phyloP scores from a whole-genome alignment of 2,329 filamentous ascomycete species.

The Fusarium pseudocircinatum region DNA sequence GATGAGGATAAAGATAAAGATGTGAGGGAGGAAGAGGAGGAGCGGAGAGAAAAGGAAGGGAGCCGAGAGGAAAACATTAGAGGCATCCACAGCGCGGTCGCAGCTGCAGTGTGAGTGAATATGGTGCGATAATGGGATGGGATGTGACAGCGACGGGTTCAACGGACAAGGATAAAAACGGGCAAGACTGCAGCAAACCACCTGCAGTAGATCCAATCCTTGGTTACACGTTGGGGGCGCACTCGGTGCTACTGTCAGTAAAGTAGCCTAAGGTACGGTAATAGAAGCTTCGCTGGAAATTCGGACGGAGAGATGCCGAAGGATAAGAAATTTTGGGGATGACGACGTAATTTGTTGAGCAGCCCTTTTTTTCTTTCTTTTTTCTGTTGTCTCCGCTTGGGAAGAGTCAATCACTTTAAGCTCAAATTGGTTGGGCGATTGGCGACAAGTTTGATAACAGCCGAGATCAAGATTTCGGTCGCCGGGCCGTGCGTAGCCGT shows the following conservation, averaged over 20 bases:
- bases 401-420: slow-evolving; percentile 9
- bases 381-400: not conserved
- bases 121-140: slow-evolving; percentile 23
- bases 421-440: slow-evolving; percentile 22
- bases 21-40: slow-evolving; percentile 12
- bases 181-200: slow-evolving; percentile 4
- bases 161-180: slow-evolving; percentile 11
- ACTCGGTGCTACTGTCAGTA: not conserved
- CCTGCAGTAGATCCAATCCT: slow-evolving; percentile 17
- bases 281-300: not conserved
- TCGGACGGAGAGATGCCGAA: slow-evolving; percentile 28
- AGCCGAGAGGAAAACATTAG: slow-evolving; percentile 41
- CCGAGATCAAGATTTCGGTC: slow-evolving; percentile 7
- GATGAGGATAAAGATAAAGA: slow-evolving; percentile 14
- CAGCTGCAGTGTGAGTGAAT: not conserved
- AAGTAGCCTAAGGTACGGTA: not conserved
- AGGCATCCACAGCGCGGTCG: slow-evolving; percentile 23
- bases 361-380: not conserved
- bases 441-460: slow-evolving; percentile 18
- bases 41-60: slow-evolving; percentile 24
- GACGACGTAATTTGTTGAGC: slow-evolving; percentile 29
- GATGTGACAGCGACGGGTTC: not conserved
- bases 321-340: slow-evolving; percentile 5
- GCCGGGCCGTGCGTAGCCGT: slow-evolving; percentile 31
- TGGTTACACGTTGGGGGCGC: slow-evolving; percentile 12